Conservation (phyloP, 2,329 filamentous ascomycete species). For the Botrytis cinerea region DNA sequence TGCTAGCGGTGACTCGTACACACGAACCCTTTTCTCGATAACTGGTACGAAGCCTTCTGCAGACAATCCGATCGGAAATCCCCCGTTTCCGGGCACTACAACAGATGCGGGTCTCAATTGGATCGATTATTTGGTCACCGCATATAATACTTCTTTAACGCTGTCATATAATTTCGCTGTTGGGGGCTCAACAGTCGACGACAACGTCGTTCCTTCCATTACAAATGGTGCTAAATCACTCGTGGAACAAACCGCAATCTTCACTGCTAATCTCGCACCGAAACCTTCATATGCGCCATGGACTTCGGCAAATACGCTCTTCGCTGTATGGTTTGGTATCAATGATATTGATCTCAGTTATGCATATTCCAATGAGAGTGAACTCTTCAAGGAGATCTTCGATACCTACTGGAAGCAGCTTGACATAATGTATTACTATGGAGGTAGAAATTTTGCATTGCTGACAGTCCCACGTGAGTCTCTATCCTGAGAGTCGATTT, state of each 20-base stretch:
- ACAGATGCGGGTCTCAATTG: slow-evolving; percentile 15
- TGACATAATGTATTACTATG: slow-evolving; percentile 46
- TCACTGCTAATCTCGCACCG: slow-evolving; percentile 11
- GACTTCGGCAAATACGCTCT: slow-evolving; percentile 15
- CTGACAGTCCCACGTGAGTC: slow-evolving; percentile 49
- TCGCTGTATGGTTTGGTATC: slow-evolving; percentile 17
- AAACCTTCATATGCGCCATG: slow-evolving; percentile 18
- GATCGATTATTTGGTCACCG: slow-evolving; percentile 10
- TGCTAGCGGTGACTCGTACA: slow-evolving; percentile 13
- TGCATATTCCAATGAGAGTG: not conserved
- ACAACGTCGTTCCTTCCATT: not conserved
- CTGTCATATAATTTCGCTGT: slow-evolving; percentile 15
- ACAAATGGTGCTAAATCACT: slow-evolving; percentile 13
- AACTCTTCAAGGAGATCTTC: slow-evolving; percentile 6
- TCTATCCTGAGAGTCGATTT: not conserved
- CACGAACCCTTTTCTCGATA: slow-evolving; percentile 17
- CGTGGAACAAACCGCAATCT: not conserved
- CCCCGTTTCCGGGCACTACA: slow-evolving; percentile 11
- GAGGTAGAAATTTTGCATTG: slow-evolving; percentile 51
- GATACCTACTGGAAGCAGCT: slow-evolving; percentile 16
- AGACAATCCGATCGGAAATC: slow-evolving; percentile 17
- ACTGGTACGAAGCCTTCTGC: slow-evolving; percentile 2
- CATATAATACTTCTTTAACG: slow-evolving; percentile 6
- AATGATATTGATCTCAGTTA: slow-evolving; percentile 18
- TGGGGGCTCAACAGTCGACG: not conserved